These are phyloP conservation scores for Erigeron philadelphicus DNA, from an alignment of 140 eudicot genomes.

Conservation along the genomic window DNA sequence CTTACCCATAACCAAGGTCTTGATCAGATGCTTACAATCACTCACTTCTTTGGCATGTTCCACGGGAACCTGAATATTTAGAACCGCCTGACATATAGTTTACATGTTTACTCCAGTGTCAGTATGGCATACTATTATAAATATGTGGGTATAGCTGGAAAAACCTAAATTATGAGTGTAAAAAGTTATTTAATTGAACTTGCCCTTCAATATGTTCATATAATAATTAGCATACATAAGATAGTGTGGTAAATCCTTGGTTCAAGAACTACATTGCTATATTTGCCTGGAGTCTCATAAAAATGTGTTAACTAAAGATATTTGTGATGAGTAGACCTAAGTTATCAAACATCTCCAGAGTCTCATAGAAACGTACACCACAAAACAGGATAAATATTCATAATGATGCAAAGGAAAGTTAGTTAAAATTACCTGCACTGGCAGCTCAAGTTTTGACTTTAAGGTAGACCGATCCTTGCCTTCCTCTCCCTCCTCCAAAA, in stretches of 20 bases:
- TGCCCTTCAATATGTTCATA: conserved; percentile 4
- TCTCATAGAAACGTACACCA: background rate
- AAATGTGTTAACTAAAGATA: background rate
- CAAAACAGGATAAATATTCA: conserved; percentile 1
- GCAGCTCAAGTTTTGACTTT: conserved; percentile 93
- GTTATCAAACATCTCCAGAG: conserved; percentile 21
- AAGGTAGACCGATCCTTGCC: conserved; percentile 69
- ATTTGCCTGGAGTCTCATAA: conserved; percentile 7
- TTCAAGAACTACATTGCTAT: conserved; percentile 19
- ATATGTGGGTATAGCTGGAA: background rate
- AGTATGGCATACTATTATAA: conserved; percentile 9
- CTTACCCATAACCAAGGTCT: conserved; percentile 92
- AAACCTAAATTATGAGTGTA: background rate
- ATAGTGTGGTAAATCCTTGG: conserved; percentile 10
- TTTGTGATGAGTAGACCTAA: conserved; percentile 1
- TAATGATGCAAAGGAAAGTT: background rate
- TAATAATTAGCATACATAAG: background rate
- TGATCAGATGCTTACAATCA: conserved; percentile 92
- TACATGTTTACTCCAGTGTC: conserved; percentile 18
- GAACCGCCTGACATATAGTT: conserved; percentile 68
- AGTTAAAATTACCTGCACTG: conserved; percentile 71
- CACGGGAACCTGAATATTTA: conserved; percentile 77
- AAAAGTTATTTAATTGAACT: background rate
- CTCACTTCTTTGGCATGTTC: conserved; percentile 92
- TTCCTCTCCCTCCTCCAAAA: conserved; percentile 93